Conservation (phyloP, 306 rosid genomes). For the Cucurbita moschata region DNA sequence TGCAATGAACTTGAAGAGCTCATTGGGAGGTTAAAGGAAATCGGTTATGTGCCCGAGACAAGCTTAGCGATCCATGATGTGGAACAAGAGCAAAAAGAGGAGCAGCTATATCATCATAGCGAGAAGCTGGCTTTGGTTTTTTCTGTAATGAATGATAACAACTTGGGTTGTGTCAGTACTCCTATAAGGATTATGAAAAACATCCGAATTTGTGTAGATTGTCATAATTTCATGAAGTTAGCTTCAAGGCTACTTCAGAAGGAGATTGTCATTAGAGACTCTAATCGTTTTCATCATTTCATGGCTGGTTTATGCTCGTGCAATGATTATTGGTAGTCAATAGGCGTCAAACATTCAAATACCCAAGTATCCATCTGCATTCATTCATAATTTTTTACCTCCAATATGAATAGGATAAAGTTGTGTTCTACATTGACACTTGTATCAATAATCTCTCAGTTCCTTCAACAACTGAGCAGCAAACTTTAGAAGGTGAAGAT, state of each 20-base stretch:
- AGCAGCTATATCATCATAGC: conserved; percentile 63
- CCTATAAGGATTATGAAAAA: conserved; percentile 69
- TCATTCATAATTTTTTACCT: background rate
- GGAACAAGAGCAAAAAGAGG: conserved; percentile 72
- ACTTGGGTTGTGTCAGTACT: conserved; percentile 17
- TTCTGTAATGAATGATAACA: conserved; percentile 46
- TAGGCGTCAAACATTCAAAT: background rate
- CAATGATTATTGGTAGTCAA: conserved; percentile 56
- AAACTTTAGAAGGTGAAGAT: background rate
- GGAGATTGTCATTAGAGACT: conserved; percentile 76
- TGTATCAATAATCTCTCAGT: background rate
- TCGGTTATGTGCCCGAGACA: conserved; percentile 70
- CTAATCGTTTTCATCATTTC: conserved; percentile 81
- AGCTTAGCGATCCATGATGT: conserved; percentile 48
- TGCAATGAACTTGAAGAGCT: conserved; percentile 38
- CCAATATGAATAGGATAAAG: background rate
- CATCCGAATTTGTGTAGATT: conserved; percentile 79
- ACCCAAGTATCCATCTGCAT: background rate
- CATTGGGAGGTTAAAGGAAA: conserved; percentile 49
- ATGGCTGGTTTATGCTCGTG: conserved; percentile 61
- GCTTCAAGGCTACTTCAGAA: conserved; percentile 43
- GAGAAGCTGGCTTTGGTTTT: conserved; percentile 79
- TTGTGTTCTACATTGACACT: background rate
- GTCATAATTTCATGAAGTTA: conserved; percentile 82
- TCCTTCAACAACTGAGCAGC: background rate